Evolutionary conservation across 75 land plant genomes (phyloP), one percentile per base, ranked within the genome.

Genomic region (Sequoiadendron giganteum): DNA sequence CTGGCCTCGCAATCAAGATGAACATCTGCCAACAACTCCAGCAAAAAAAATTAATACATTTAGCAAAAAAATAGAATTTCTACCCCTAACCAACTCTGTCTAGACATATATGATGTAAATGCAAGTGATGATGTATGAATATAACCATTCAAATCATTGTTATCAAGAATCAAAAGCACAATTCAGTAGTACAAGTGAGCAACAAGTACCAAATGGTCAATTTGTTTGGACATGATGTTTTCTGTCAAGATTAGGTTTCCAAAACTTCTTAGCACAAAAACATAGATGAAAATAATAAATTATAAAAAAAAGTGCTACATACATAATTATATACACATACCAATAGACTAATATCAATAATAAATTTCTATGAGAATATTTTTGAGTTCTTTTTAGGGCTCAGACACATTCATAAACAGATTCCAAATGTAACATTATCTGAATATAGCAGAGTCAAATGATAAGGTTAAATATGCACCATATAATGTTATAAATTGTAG

Each of bases 1-100:
- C 92, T 98, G 75, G 94, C 91, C 90, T 98, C 99, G 83, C 99
- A 97, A 70, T 98, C 99, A 90, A 96, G 93, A 85, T 98, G 99
- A 38, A 95, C 95, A 94, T 98, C 99, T 98, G 87, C 80, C 87
- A 86, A 84, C 76, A 81, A 81, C 1, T 11, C 85, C 32, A 40
- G 84, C 21, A 36, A 25, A 21, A 21, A 21, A 19, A 3, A 10
- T 21, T 5, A 73, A 73, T 32, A 73, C 77, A 73, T 1, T 11
- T 34, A 30, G 77, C 11, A 73, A 73, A 30, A 68, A 73, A 32
- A 32, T 30, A 73, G 38, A 73, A 73, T 73, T 13, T 34, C 36
- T 32, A 32, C 15, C 36, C 14, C 15, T 73, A 30, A 2, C 77
- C 32, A 32, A 68, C 9, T 73, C 77, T 73, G 34, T 34, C 77